phyloP scores from a whole-genome alignment of 2,329 filamentous ascomycete genomes.

The Mariannaea elegans region DNA sequence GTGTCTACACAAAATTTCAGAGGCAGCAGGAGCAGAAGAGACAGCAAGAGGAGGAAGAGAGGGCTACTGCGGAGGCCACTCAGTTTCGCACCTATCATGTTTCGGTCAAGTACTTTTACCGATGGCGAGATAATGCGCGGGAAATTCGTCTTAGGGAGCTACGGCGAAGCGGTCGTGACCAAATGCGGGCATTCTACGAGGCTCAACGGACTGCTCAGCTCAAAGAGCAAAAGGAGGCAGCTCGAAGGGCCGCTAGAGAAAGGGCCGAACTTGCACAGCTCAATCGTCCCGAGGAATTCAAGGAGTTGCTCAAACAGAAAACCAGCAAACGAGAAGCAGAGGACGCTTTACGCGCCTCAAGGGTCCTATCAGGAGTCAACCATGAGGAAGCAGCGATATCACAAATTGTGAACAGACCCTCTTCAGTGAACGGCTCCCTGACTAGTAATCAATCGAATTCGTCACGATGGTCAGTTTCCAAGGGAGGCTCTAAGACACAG shows the following conservation, averaged over 20 bases:
- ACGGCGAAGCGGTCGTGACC: slow-evolving; percentile 60
- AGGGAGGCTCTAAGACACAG: slow-evolving; percentile 48
- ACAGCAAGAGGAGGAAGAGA: slow-evolving; percentile 58
- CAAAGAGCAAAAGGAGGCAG: slow-evolving; percentile 47
- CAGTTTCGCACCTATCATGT: slow-evolving; percentile 60
- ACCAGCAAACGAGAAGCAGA: slow-evolving; percentile 45
- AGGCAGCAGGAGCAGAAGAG: slow-evolving; percentile 52
- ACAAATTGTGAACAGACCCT: slow-evolving; percentile 46
- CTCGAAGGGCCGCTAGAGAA: slow-evolving; percentile 37
- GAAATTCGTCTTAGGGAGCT: slow-evolving; percentile 59
- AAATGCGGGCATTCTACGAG: slow-evolving; percentile 57
- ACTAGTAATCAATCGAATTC: slow-evolving; percentile 32
- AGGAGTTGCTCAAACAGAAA: slow-evolving; percentile 44
- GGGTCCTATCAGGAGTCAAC: slow-evolving; percentile 51
- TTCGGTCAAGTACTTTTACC: slow-evolving; percentile 64
- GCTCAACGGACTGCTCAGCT: slow-evolving; percentile 47
- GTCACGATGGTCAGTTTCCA: slow-evolving; percentile 30
- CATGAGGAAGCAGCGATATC: slow-evolving; percentile 49
- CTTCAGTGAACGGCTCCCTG: slow-evolving; percentile 32
- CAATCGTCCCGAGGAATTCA: slow-evolving; percentile 48
- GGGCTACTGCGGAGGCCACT: slow-evolving; percentile 55
- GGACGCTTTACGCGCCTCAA: slow-evolving; percentile 52
- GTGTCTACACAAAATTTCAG: slow-evolving; percentile 52
- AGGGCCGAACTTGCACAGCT: slow-evolving; percentile 37
- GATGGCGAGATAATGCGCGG: slow-evolving; percentile 61